Conservation (phyloP, 129 eudicot species). For the Cynara cardunculus region DNA sequence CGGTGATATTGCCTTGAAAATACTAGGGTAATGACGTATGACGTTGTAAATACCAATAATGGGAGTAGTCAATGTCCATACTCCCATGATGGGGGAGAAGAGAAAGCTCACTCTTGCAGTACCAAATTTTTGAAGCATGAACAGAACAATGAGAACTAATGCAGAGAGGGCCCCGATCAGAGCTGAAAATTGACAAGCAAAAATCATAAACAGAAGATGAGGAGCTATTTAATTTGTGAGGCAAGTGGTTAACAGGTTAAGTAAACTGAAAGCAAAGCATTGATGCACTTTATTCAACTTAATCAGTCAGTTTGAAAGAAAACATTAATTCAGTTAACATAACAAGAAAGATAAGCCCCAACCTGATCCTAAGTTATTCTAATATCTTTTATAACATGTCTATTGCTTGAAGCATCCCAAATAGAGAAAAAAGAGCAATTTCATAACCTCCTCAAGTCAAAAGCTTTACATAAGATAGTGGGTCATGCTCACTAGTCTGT, state of each 20-base stretch:
- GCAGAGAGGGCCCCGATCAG: slow-evolving; percentile 57
- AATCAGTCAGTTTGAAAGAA: not conserved
- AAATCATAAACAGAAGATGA: not conserved
- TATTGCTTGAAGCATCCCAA: not conserved
- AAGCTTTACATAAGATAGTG: not conserved
- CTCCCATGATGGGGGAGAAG: slow-evolving; percentile 70
- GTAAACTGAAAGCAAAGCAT: not conserved
- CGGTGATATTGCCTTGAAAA: slow-evolving; percentile 71
- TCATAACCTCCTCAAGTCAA: not conserved
- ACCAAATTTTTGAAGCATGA: slow-evolving; percentile 60
- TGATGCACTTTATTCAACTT: not conserved
- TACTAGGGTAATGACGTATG: slow-evolving; percentile 44
- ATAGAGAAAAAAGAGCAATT: not conserved
- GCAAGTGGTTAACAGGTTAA: not conserved
- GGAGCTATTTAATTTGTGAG: not conserved
- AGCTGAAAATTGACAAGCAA: slow-evolving; percentile 40
- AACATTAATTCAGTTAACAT: not conserved
- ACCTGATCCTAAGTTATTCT: not conserved
- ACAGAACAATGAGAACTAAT: slow-evolving; percentile 44
- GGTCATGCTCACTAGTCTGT: not conserved
- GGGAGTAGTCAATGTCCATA: slow-evolving; percentile 59
- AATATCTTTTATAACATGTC: not conserved
- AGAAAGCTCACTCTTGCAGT: slow-evolving; percentile 72
- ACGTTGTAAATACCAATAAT: slow-evolving; percentile 56
- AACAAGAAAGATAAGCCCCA: not conserved